Percentiles rank a stretch among this genome's conserved stretches.
These are phyloP conservation scores for Boletus vermiculosoides DNA, from an alignment of 768 basidiomycete species.

Conservation along the genomic window DNA sequence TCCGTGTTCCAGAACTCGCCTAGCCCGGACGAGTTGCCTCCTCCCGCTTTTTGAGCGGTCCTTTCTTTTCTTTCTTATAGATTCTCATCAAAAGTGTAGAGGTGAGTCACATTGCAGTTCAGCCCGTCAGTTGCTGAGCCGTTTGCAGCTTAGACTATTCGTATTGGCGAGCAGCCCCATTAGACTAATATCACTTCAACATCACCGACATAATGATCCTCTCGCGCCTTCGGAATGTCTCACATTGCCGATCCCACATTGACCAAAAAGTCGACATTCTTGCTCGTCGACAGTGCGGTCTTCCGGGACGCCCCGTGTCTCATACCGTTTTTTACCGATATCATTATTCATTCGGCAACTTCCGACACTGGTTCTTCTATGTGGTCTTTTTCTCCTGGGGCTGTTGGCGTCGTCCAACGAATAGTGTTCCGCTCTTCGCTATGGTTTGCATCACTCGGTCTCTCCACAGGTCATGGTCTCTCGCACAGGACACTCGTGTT, in stretches of 20 bases:
- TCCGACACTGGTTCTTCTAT: constrained; percentile 27
- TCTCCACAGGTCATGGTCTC: constrained; percentile 35
- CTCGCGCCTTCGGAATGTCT: constrained; percentile 26
- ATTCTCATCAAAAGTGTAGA: constrained; percentile 38
- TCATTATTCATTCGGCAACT: constrained; percentile 45
- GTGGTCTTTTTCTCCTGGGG: constrained; percentile 34
- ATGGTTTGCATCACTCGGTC: constrained; percentile 31
- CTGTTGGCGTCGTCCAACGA: constrained; percentile 29
- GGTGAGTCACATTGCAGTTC: constrained; percentile 27
- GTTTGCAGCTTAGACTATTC: constrained; percentile 37
- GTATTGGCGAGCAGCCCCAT: constrained; percentile 35
- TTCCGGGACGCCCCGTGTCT: constrained; percentile 23
- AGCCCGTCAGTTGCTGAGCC: background rate
- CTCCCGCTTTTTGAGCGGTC: constrained; percentile 53
- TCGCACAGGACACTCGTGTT: constrained; percentile 38
- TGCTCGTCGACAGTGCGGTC: constrained; percentile 13
- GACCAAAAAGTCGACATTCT: constrained; percentile 6
- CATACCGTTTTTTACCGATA: constrained; percentile 35
- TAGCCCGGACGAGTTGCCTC: constrained; percentile 77
- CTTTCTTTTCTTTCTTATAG: constrained; percentile 32
- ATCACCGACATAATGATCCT: constrained; percentile 29
- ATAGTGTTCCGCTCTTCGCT: constrained; percentile 32
- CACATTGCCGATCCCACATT: constrained; percentile 20
- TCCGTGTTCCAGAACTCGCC: constrained; percentile 86
- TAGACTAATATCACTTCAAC: constrained; percentile 38